A percentile compares a stretch with the other conserved stretches of the same genome.
phyloP scores from a whole-genome alignment of 108 stramenopile species.

The Craspedostauros australis region DNA sequence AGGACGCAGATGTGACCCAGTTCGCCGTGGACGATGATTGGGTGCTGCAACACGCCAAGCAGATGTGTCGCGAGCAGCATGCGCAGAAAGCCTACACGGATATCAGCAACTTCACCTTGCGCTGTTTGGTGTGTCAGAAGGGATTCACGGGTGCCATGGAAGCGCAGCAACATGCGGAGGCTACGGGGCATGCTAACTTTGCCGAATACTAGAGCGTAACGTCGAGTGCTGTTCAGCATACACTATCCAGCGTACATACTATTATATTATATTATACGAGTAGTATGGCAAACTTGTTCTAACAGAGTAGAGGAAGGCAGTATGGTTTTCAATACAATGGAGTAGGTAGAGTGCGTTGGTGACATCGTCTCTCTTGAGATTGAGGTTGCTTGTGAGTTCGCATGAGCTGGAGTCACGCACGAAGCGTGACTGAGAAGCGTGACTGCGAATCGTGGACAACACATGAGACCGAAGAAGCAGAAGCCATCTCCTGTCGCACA shows the following conservation, averaged over 20 bases:
- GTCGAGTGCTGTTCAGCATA: not conserved
- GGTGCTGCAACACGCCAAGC: slow-evolving; percentile 4
- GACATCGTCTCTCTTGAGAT: too few species aligned
- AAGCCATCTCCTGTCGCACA: too few species aligned
- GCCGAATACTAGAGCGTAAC: slow-evolving; percentile 4
- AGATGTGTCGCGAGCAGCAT: slow-evolving; percentile 7
- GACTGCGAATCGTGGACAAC: too few species aligned
- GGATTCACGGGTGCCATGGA: slow-evolving; percentile 8
- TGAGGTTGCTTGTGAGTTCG: too few species aligned
- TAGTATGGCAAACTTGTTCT: too few species aligned
- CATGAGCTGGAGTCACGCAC: too few species aligned
- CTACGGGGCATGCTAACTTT: slow-evolving; percentile 18
- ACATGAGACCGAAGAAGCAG: too few species aligned
- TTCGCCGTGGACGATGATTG: slow-evolving; percentile 11
- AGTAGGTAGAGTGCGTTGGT: too few species aligned
- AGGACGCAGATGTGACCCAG: slow-evolving; percentile 6
- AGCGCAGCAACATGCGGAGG: slow-evolving; percentile 15
- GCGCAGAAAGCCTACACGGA: slow-evolving; percentile 11
- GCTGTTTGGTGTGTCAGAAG: slow-evolving; percentile 16
- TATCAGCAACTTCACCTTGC: slow-evolving; percentile 15
- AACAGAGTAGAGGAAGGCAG: too few species aligned
- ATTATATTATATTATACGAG: too few species aligned
- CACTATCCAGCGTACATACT: not conserved
- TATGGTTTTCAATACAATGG: too few species aligned
- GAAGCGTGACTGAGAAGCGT: too few species aligned